Conservation (phyloP, 164 flowering plant species). For the Nelumbo lutea region DNA sequence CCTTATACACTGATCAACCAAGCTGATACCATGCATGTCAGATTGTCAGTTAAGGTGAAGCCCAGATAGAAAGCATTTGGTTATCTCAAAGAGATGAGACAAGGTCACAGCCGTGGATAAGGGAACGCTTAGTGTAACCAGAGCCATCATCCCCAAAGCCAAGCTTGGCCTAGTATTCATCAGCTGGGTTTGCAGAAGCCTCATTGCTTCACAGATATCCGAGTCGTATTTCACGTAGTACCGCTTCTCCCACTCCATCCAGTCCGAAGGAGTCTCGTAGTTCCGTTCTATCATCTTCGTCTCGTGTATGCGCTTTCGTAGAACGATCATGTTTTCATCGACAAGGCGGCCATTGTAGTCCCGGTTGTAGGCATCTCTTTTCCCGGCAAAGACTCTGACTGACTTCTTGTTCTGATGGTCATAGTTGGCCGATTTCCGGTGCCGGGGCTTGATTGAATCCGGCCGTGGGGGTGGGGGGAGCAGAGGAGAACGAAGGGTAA, state of each 20-base stretch:
- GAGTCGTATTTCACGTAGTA: not conserved
- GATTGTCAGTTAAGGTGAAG: too few relatives aligned
- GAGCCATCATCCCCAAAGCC: slow-evolving; percentile 17
- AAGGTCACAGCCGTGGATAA: not conserved
- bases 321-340: too few relatives aligned
- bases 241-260: slow-evolving; percentile 25
- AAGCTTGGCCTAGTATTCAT: slow-evolving; percentile 15
- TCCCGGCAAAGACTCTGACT: too few relatives aligned
- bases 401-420: too few relatives aligned
- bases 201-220: slow-evolving; percentile 1
- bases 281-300: slow-evolving; percentile 18
- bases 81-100: not conserved
- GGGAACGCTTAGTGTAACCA: slow-evolving; percentile 9
- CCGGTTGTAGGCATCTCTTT: too few relatives aligned
- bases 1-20: too few relatives aligned
- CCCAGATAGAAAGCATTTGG: slow-evolving; percentile 1
- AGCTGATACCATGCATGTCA: too few relatives aligned
- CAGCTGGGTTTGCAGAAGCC: slow-evolving; percentile 7
- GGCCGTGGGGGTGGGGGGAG: too few relatives aligned
- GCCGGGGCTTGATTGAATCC: too few relatives aligned
- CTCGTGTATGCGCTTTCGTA: slow-evolving; percentile 14
- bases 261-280: not conserved
- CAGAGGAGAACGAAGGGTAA: too few relatives aligned
- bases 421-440: too few relatives aligned
- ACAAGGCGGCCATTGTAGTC: too few relatives aligned